Conservation (phyloP, 306 rosid species). For the Canavalia ensiformis region DNA sequence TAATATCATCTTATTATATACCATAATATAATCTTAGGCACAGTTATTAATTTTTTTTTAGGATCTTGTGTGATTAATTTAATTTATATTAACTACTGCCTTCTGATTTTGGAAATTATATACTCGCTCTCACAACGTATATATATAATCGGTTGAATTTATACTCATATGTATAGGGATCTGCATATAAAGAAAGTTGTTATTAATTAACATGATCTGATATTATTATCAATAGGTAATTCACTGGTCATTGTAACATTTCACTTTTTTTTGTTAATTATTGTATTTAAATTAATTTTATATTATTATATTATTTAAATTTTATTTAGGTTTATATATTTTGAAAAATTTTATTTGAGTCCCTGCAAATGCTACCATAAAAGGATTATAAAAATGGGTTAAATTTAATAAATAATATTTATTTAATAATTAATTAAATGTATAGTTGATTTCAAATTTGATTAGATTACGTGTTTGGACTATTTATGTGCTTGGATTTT, state of each 20-base stretch:
- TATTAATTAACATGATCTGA: too few species aligned
- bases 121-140: not conserved
- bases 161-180: too few species aligned
- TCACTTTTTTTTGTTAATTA: too few species aligned
- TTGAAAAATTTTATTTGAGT: not conserved
- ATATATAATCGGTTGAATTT: too few species aligned
- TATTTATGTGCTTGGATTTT: too few species aligned
- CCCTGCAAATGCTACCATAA: not conserved
- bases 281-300: too few species aligned
- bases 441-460: not conserved
- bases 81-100: too few species aligned
- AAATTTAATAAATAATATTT: not conserved
- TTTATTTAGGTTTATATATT: not conserved
- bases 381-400: not conserved
- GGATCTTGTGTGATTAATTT: not conserved
- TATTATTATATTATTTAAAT: too few species aligned
- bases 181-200: too few species aligned
- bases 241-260: too few species aligned
- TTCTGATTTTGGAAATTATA: not conserved
- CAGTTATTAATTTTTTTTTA: not conserved
- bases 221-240: too few species aligned
- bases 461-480: too few species aligned
- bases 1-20: slow-evolving; percentile 2
- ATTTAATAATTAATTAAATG: not conserved
- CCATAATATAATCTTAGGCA: not conserved